Percentiles rank a stretch among this genome's conserved stretches.
Conservation (phyloP, 768 basidiomycete genomes). For the Hydnum rufescens region DNA sequence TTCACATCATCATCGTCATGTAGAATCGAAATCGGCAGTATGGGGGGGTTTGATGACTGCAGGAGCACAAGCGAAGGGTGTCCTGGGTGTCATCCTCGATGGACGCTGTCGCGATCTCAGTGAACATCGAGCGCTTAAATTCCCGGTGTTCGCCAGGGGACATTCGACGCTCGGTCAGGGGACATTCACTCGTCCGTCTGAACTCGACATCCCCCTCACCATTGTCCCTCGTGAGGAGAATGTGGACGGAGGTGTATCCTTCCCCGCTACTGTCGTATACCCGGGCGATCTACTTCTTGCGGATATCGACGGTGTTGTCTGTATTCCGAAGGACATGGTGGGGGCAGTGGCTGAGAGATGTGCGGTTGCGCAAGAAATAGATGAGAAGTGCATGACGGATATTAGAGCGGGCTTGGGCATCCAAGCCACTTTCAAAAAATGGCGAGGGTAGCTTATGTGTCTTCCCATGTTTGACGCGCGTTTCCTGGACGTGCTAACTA, state of each 20-base stretch:
- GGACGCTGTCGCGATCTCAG: slow-evolving; percentile 69
- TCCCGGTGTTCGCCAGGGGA: slow-evolving; percentile 68
- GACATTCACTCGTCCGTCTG: slow-evolving; percentile 63
- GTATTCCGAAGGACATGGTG: slow-evolving; percentile 38
- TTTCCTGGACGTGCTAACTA: no score
- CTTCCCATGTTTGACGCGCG: no score
- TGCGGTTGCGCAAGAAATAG: slow-evolving; percentile 37
- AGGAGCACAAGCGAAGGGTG: slow-evolving; percentile 52
- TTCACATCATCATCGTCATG: background rate
- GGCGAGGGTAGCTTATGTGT: slow-evolving; percentile 22
- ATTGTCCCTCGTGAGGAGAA: slow-evolving; percentile 20
- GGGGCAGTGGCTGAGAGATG: slow-evolving; percentile 38
- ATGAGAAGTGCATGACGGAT: slow-evolving; percentile 53
- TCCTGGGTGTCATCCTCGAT: slow-evolving; percentile 50
- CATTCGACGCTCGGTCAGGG: slow-evolving; percentile 75
- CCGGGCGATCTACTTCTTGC: slow-evolving; percentile 75
- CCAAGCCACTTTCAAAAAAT: slow-evolving; percentile 54
- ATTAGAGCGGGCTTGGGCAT: slow-evolving; percentile 57
- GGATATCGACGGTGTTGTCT: slow-evolving; percentile 79
- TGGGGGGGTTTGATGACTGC: slow-evolving; percentile 87
- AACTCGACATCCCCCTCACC: slow-evolving; percentile 43
- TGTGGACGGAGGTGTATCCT: slow-evolving; percentile 25
- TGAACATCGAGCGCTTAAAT: slow-evolving; percentile 47
- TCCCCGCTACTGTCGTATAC: slow-evolving; percentile 28
- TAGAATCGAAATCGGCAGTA: slow-evolving; percentile 59